A percentile compares a stretch with the other conserved stretches of the same genome.
Evolutionary conservation across 257 asterid genomes (phyloP).

Genomic region (Primulina tabacum): DNA sequence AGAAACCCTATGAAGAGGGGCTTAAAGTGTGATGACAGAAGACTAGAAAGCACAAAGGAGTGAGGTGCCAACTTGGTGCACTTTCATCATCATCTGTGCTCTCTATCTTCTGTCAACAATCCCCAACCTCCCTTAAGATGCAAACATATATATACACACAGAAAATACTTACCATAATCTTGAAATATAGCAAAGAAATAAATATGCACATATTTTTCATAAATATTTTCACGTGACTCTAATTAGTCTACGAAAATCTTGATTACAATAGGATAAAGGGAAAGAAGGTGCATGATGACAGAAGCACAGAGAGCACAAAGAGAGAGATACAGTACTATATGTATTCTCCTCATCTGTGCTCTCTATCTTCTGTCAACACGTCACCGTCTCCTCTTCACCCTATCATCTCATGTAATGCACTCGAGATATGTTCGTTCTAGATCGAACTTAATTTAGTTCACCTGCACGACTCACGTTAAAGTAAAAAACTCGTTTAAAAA

Average conservation of each 20-base stretch:
- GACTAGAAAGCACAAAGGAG: slow-evolving; percentile 65
- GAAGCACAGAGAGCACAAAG: slow-evolving; percentile 32
- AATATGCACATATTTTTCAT: too few species aligned
- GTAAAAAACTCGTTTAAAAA: too few species aligned
- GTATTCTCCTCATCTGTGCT: slow-evolving; percentile 43
- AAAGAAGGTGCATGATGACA: slow-evolving; percentile 23
- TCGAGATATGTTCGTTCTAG: too few species aligned
- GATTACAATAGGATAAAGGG: too few species aligned
- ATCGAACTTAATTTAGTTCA: too few species aligned
- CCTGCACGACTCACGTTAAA: too few species aligned
- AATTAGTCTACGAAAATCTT: too few species aligned
- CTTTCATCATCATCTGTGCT: slow-evolving; percentile 32
- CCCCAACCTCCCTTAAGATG: neutral
- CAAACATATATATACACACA: too few species aligned
- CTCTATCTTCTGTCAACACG: slow-evolving; percentile 58
- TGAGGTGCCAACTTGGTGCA: slow-evolving; percentile 36
- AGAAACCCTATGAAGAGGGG: slow-evolving; percentile 1
- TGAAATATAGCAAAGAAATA: too few species aligned
- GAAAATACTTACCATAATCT: too few species aligned
- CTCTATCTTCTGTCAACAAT: slow-evolving; percentile 36
- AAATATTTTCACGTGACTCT: neutral
- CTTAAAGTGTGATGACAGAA: slow-evolving; percentile 57
- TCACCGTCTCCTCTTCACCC: slow-evolving; percentile 41
- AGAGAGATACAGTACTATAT: slow-evolving; percentile 14
- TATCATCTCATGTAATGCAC: neutral